These are phyloP conservation scores for Hippophae tibetana DNA, from an alignment of 306 rosid species.

Conservation along the genomic window DNA sequence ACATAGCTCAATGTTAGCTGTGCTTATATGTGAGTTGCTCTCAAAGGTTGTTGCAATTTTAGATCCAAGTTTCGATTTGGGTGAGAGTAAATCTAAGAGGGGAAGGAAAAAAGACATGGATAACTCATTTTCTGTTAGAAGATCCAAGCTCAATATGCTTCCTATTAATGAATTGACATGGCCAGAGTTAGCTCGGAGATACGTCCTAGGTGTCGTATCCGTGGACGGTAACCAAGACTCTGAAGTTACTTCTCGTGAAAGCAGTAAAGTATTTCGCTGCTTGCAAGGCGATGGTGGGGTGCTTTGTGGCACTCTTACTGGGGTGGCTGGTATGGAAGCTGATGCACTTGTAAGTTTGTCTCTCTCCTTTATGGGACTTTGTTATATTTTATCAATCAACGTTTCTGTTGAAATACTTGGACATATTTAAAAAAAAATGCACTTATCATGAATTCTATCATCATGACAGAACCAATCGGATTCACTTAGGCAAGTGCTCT, in stretches of 20 bases:
- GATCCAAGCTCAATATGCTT: conserved; percentile 66
- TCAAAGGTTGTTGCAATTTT: conserved; percentile 82
- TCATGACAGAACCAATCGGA: conserved; percentile 1
- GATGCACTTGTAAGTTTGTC: conserved; percentile 80
- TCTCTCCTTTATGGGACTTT: conserved; percentile 15
- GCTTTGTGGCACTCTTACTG: conserved; percentile 94
- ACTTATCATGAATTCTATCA: background rate
- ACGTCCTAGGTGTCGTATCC: conserved; percentile 68
- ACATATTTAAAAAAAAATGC: too few species aligned
- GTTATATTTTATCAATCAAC: background rate
- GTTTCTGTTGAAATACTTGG: too few species aligned
- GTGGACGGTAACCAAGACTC: conserved; percentile 96
- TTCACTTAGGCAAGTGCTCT: background rate
- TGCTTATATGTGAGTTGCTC: conserved; percentile 77
- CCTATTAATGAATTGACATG: conserved; percentile 93
- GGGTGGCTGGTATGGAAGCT: conserved; percentile 98
- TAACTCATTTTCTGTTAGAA: conserved; percentile 44
- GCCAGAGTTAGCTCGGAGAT: conserved; percentile 94
- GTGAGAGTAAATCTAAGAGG: conserved; percentile 70
- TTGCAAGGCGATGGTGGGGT: conserved; percentile 98
- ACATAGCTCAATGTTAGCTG: conserved; percentile 71
- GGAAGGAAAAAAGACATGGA: conserved; percentile 93
- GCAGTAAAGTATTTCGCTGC: conserved; percentile 90
- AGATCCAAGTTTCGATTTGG: conserved; percentile 92
- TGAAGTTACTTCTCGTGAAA: conserved; percentile 79